phyloP scores from a whole-genome alignment of 2,329 filamentous ascomycete genomes.

The Byssothecium circinans region DNA sequence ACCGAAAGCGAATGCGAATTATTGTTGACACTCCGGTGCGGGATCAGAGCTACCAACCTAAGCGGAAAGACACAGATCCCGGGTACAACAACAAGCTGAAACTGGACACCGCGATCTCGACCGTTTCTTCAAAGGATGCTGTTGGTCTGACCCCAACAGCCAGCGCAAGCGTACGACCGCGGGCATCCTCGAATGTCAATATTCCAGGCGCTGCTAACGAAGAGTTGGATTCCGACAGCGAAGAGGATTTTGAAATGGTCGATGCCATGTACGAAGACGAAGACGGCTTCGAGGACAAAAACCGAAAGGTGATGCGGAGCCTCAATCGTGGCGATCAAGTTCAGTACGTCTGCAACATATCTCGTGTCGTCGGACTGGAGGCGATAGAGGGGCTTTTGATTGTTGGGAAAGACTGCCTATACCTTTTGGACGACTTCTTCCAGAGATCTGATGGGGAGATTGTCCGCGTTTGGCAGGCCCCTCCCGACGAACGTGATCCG shows the following conservation, averaged over 20 bases:
- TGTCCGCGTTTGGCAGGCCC: constrained; percentile 93
- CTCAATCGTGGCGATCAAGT: constrained; percentile 89
- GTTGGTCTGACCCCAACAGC: constrained; percentile 33
- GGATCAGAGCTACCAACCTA: constrained; percentile 79
- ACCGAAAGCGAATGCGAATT: constrained; percentile 88
- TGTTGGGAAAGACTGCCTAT: constrained; percentile 86
- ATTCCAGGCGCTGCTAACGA: constrained; percentile 40
- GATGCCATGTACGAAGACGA: constrained; percentile 87
- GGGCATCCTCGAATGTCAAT: constrained; percentile 17
- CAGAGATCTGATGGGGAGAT: constrained; percentile 94
- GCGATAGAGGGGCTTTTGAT: constrained; percentile 92
- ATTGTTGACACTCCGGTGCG: constrained; percentile 71
- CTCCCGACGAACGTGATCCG: constrained; percentile 86
- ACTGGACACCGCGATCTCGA: constrained; percentile 49
- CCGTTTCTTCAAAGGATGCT: constrained; percentile 32
- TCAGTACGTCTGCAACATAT: constrained; percentile 92
- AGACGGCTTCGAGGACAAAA: constrained; percentile 94
- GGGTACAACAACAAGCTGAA: constrained; percentile 49
- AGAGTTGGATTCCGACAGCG: constrained; percentile 54
- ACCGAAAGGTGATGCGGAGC: constrained; percentile 94
- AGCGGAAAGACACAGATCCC: constrained; percentile 67
- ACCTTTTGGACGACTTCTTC: constrained; percentile 96
- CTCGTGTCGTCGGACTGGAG: constrained; percentile 89
- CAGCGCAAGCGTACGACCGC: constrained; percentile 21
- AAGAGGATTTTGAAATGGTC: constrained; percentile 95